These are phyloP conservation scores for Hyaloscypha bicolor DNA, from an alignment of 495 filamentous ascomycete species.

Conservation along the genomic window DNA sequence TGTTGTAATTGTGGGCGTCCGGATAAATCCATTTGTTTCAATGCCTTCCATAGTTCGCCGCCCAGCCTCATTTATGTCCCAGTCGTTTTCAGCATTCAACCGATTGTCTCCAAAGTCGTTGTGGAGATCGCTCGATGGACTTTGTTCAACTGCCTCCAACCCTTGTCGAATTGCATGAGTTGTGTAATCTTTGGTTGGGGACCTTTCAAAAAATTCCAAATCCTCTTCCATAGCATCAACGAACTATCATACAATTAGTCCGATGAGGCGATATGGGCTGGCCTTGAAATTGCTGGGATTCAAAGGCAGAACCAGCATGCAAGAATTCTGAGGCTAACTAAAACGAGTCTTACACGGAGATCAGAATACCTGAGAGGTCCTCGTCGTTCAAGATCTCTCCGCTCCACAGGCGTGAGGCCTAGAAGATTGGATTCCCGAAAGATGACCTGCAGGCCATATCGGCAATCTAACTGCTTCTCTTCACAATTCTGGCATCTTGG, in stretches of 20 bases:
- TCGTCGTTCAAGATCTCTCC: slow-evolving; percentile 5
- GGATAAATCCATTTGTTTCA: not conserved
- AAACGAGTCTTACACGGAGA: not conserved
- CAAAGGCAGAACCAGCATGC: no score
- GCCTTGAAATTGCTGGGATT: not conserved
- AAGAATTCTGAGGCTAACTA: not conserved
- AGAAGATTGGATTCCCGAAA: slow-evolving; percentile 12
- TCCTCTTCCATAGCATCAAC: slow-evolving; percentile 11
- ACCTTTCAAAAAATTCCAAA: not conserved
- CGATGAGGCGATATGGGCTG: not conserved
- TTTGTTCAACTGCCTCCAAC: not conserved
- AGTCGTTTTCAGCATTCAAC: not conserved
- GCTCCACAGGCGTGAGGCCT: not conserved
- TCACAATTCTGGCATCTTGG: slow-evolving; percentile 14
- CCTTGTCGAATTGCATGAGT: not conserved
- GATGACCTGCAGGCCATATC: slow-evolving; percentile 11
- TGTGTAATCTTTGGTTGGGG: not conserved
- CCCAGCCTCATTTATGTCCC: not conserved
- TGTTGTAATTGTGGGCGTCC: not conserved
- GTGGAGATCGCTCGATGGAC: not conserved
- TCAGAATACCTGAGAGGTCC: not conserved
- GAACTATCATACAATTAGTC: slow-evolving; percentile 8
- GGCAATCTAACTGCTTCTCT: slow-evolving; percentile 2
- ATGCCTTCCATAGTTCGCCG: not conserved
- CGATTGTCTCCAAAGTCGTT: not conserved